Conservation (phyloP, 345 rosid genomes). For the Psidium guajava region DNA sequence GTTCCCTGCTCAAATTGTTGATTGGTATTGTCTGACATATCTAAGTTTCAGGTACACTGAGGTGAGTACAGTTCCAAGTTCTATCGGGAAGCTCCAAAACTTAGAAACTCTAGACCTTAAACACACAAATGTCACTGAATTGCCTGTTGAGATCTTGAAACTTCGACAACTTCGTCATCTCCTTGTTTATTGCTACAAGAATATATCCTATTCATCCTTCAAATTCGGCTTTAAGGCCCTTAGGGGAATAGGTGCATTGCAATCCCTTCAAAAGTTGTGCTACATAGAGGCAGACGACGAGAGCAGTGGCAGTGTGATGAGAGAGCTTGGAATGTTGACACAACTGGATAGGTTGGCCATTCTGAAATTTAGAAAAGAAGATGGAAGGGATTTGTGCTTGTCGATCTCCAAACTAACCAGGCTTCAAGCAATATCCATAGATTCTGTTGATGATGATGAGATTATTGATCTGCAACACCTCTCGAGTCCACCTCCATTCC, state of each 20-base stretch:
- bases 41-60: slow-evolving; percentile 23
- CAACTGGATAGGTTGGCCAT: slow-evolving; percentile 29
- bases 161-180: slow-evolving; percentile 26
- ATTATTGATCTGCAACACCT: slow-evolving; percentile 18
- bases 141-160: slow-evolving; percentile 27
- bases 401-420: slow-evolving; percentile 11
- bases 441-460: slow-evolving; percentile 12
- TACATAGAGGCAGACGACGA: slow-evolving; percentile 19
- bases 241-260: slow-evolving; percentile 12
- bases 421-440: slow-evolving; percentile 21
- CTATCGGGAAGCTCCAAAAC: slow-evolving; percentile 26
- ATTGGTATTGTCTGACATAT: slow-evolving; percentile 17
- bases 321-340: slow-evolving; percentile 22
- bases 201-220: slow-evolving; percentile 5
- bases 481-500: slow-evolving; percentile 16
- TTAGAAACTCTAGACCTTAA: slow-evolving; percentile 38
- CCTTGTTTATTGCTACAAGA: slow-evolving; percentile 20
- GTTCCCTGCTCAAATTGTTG: slow-evolving; percentile 21
- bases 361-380: slow-evolving; percentile 18
- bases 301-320: neutral
- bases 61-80: slow-evolving; percentile 17
- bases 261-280: slow-evolving; percentile 26
- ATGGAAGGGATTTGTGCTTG: slow-evolving; percentile 19
- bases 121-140: slow-evolving; percentile 16
- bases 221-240: slow-evolving; percentile 20